These are phyloP conservation scores for Epichloe brachyelytri DNA, from an alignment of 2,329 filamentous ascomycete species.

Conservation along the genomic window DNA sequence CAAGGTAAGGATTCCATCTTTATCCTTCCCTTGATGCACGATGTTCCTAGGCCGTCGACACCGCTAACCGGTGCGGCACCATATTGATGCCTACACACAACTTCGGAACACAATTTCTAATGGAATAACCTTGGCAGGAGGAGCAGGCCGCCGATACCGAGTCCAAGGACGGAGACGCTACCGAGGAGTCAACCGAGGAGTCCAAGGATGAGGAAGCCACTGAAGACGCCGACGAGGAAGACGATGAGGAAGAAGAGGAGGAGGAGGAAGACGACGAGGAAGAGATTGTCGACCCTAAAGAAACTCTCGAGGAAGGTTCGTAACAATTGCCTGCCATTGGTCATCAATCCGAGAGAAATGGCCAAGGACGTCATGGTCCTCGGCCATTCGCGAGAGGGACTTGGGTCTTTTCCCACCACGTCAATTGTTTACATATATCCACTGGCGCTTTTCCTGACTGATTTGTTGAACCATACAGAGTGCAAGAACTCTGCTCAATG, in stretches of 20 bases:
- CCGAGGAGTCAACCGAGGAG: constrained; percentile 13
- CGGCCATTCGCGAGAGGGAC: constrained; percentile 2
- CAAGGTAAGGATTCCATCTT: constrained; percentile 29
- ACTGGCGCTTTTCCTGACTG: constrained; percentile 9
- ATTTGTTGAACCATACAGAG: constrained; percentile 42
- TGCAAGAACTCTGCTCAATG: constrained; percentile 82
- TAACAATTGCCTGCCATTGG: constrained; percentile 7
- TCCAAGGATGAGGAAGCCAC: constrained; percentile 22
- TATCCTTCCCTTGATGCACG: background rate
- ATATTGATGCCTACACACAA: background rate
- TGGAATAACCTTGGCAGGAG: constrained; percentile 13
- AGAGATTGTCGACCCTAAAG: constrained; percentile 78
- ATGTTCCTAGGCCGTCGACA: background rate
- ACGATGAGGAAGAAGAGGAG: constrained; percentile 39
- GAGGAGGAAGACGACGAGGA: constrained; percentile 62
- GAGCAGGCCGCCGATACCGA: constrained; percentile 34
- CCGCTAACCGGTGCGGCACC: background rate
- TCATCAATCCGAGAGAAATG: too few species aligned
- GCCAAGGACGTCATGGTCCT: background rate
- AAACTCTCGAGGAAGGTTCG: constrained; percentile 83
- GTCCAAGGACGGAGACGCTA: constrained; percentile 31
- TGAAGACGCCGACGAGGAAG: constrained; percentile 33
- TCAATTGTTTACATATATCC: background rate
- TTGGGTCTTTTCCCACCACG: background rate
- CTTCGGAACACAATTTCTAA: background rate